A percentile compares a stretch with the other conserved stretches of the same genome.
Conservation (phyloP, 805 yeast species). For the Saccharomycopsis babjevae region DNA sequence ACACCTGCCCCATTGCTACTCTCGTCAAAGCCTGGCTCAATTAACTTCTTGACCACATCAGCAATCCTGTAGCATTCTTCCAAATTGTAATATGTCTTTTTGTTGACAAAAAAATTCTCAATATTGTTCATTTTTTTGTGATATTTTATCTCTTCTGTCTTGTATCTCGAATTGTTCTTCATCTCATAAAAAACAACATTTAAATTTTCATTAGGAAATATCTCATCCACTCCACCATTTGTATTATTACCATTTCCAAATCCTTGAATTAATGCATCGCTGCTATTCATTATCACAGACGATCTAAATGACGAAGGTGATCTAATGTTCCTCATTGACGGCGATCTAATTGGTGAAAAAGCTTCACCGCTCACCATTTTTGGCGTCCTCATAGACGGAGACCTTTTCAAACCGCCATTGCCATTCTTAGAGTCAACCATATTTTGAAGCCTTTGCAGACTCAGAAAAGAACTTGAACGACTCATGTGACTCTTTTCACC, state of each 20-base stretch:
- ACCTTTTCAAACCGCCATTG: not conserved
- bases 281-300: not conserved
- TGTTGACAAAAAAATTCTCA: conserved; percentile 17
- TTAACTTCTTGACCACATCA: conserved; percentile 32
- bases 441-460: not conserved
- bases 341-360: not conserved
- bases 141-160: conserved; percentile 44
- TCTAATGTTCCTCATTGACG: not conserved
- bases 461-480: not conserved
- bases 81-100: conserved; percentile 15
- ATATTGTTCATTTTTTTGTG: conserved; percentile 20
- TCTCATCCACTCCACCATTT: conserved; percentile 25
- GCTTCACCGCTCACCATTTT: not conserved
- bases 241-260: not conserved
- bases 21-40: conserved; percentile 15
- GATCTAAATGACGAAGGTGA: not conserved
- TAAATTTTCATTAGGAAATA: conserved; percentile 44
- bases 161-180: conserved; percentile 28
- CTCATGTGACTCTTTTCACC: not conserved
- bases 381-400: not conserved
- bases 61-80: conserved; percentile 8
- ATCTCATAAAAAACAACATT: conserved; percentile 54
- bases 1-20: conserved; percentile 35
- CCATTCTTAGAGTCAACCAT: not conserved
- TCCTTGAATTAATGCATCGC: not conserved